Percentiles rank a stretch among this genome's conserved stretches.
Conservation (phyloP, 495 filamentous ascomycete species). For the Hypomontagnella submonticulosa region DNA sequence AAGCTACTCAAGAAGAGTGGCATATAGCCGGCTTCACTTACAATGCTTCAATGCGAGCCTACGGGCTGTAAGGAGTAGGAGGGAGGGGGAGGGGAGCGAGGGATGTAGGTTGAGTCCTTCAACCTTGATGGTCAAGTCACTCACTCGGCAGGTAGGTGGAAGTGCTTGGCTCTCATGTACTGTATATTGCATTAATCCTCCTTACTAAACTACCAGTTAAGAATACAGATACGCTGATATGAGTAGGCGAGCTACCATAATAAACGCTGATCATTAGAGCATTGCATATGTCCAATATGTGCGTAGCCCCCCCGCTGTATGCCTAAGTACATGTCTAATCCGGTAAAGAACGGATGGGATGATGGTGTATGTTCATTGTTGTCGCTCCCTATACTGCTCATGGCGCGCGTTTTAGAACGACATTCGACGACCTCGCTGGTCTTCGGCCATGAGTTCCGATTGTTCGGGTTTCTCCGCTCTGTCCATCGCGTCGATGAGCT, state of each 20-base stretch:
- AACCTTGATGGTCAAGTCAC: conserved; percentile 34
- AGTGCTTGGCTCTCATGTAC: neutral
- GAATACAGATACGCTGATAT: conserved; percentile 11
- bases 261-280: neutral
- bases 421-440: too few species aligned
- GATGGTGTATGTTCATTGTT: too few species aligned
- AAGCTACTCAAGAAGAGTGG: neutral
- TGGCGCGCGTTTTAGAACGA: too few species aligned
- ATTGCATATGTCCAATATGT: neutral
- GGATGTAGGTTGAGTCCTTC: conserved; percentile 1
- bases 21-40: neutral
- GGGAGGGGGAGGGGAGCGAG: conserved; percentile 1
- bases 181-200: neutral
- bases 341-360: neutral
- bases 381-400: too few species aligned
- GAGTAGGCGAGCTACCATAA: neutral
- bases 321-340: neutral
- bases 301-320: conserved; percentile 1
- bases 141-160: neutral
- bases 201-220: neutral
- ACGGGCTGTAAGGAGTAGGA: neutral
- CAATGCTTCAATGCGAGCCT: neutral
- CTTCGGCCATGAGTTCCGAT: too few species aligned
- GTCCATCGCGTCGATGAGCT: too few species aligned
- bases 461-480: too few species aligned